A percentile compares a stretch with the other conserved stretches of the same genome.
phyloP scores from a whole-genome alignment of 2,329 filamentous ascomycete genomes.

The Arachnomyces sp. region DNA sequence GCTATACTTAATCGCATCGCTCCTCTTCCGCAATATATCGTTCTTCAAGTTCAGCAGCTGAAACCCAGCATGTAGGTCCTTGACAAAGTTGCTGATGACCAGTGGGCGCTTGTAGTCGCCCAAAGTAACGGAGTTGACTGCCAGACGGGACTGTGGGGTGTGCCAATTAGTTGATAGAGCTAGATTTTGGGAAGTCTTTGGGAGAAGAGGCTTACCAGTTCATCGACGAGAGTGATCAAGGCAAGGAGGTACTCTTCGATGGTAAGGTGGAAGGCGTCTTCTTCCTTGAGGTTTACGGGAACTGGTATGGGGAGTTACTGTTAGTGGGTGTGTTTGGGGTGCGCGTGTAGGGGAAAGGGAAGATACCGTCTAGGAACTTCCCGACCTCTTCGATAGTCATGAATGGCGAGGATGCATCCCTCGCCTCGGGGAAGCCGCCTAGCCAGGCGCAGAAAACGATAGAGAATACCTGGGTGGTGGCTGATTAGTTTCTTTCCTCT shows the following conservation, averaged over 20 bases:
- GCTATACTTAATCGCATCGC: conserved; percentile 91
- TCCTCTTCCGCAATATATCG: conserved; percentile 75
- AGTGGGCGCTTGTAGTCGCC: conserved; percentile 80
- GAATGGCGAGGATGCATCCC: conserved; percentile 54
- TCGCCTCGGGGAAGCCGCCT: conserved; percentile 57
- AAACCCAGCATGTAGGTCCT: conserved; percentile 91
- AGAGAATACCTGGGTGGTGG: conserved; percentile 42
- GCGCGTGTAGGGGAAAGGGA: not conserved
- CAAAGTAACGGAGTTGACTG: conserved; percentile 87
- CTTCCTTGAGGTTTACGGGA: conserved; percentile 81
- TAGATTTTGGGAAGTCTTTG: conserved; percentile 2
- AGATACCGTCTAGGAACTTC: conserved; percentile 60
- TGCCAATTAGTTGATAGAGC: not conserved
- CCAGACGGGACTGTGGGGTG: conserved; percentile 58
- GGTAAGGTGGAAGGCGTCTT: conserved; percentile 86
- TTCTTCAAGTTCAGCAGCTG: conserved; percentile 98
- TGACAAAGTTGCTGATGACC: conserved; percentile 84
- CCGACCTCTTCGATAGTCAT: conserved; percentile 85
- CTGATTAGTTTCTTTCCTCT: conserved; percentile 5
- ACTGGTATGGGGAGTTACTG: conserved; percentile 44
- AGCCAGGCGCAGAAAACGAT: conserved; percentile 65
- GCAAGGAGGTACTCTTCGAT: conserved; percentile 95
- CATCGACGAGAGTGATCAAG: conserved; percentile 78
- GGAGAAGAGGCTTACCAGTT: conserved; percentile 50
- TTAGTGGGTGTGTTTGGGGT: no score